These are phyloP conservation scores for Mycothermus thermophilus DNA, from an alignment of 495 filamentous ascomycete genomes.

Conservation along the genomic window DNA sequence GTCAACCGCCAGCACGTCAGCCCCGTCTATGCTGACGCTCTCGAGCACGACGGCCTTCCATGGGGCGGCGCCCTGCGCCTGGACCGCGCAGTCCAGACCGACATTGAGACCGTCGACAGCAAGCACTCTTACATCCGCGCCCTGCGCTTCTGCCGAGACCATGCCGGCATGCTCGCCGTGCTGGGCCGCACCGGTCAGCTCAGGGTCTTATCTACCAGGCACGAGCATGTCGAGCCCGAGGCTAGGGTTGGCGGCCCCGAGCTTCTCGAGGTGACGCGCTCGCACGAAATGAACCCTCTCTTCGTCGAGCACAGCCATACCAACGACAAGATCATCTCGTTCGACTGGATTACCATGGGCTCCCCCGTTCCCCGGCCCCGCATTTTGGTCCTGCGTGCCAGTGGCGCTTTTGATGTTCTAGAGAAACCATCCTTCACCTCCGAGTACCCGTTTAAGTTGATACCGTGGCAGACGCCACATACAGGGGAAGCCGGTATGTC, in stretches of 20 bases:
- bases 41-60: constrained; percentile 35
- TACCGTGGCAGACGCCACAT: constrained; percentile 33
- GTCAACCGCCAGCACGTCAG: constrained; percentile 35
- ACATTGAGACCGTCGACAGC: constrained; percentile 26
- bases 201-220: constrained; percentile 55
- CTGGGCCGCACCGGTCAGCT: constrained; percentile 68
- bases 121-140: constrained; percentile 53
- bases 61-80: constrained; percentile 54
- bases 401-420: constrained; percentile 52
- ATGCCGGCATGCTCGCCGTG: constrained; percentile 57
- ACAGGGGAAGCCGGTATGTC: constrained; percentile 31
- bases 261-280: constrained; percentile 37
- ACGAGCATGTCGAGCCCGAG: constrained; percentile 37
- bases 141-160: constrained; percentile 64
- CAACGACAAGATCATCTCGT: constrained; percentile 61
- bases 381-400: constrained; percentile 52
- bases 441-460: constrained; percentile 34
- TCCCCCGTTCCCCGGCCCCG: constrained; percentile 47
- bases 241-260: constrained; percentile 31
- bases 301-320: constrained; percentile 31
- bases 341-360: constrained; percentile 66
- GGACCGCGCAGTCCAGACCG: constrained; percentile 43
- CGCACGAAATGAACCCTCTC: constrained; percentile 38
- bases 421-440: constrained; percentile 45
- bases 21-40: constrained; percentile 30